phyloP scores from a whole-genome alignment of 257 asterid genomes.

The Henckelia pumila region DNA sequence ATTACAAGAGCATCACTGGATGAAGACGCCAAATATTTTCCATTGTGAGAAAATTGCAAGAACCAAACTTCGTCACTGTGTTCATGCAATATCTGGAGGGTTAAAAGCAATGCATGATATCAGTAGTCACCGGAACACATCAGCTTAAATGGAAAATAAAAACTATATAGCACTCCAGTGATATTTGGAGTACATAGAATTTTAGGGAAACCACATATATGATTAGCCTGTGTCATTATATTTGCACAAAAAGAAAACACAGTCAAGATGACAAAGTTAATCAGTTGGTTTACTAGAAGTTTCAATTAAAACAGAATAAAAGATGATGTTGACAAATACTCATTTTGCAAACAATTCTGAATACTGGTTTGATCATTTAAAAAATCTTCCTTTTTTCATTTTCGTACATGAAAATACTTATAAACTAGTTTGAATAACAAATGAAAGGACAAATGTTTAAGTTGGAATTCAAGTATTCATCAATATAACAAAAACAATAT shows the following conservation, averaged over 20 bases:
- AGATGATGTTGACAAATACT: neutral
- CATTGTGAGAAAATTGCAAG: conserved; percentile 77
- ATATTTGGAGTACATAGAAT: neutral
- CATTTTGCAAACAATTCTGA: neutral
- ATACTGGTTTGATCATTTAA: neutral
- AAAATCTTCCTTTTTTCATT: neutral
- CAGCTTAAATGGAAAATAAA: neutral
- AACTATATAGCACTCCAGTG: neutral
- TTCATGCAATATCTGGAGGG: conserved; percentile 56
- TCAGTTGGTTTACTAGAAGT: neutral
- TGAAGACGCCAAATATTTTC: conserved; percentile 80
- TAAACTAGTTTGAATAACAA: neutral
- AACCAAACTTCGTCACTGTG: conserved; percentile 77
- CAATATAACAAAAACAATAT: neutral
- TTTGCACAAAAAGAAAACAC: neutral
- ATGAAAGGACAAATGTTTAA: neutral
- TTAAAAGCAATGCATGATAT: conserved; percentile 24
- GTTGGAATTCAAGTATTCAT: neutral
- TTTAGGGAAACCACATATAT: neutral
- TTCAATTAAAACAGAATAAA: neutral
- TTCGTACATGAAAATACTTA: neutral
- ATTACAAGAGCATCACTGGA: conserved; percentile 61
- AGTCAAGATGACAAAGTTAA: neutral
- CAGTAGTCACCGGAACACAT: conserved; percentile 5
- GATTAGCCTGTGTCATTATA: neutral